Evolutionary conservation across 805 yeast genomes (phyloP).

Genomic region (Candida maris): DNA sequence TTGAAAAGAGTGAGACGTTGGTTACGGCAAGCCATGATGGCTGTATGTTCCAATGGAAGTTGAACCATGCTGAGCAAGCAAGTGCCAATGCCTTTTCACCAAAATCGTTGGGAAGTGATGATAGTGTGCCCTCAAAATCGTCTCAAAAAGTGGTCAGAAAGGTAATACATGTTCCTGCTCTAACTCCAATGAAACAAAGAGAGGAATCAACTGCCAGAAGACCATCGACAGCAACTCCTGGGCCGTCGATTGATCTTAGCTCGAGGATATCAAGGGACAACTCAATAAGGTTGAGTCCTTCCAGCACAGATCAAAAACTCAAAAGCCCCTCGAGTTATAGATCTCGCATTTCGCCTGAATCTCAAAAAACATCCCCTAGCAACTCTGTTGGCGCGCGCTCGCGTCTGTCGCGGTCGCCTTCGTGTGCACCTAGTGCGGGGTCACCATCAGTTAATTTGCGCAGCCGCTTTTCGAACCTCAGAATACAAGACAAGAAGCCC

Average conservation of each 20-base stretch:
- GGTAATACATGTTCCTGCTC: conserved; percentile 15
- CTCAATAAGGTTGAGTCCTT: conserved; percentile 1
- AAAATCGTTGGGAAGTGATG: conserved; percentile 4
- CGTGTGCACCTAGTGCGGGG: conserved; percentile 5
- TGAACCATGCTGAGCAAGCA: conserved; percentile 4
- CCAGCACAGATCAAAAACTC: conserved; percentile 6
- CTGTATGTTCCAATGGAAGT: conserved; percentile 49
- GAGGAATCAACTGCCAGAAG: conserved; percentile 4
- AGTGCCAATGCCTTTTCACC: conserved; percentile 12
- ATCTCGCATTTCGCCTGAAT: conserved; percentile 10
- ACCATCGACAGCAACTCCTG: conserved; percentile 8
- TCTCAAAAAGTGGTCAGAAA: conserved; percentile 25
- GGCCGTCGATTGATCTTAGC: not conserved
- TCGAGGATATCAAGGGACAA: not conserved
- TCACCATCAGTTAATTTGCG: conserved; percentile 11
- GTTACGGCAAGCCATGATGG: conserved; percentile 51
- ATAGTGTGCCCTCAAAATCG: conserved; percentile 2
- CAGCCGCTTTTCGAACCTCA: conserved; percentile 13
- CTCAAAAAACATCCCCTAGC: conserved; percentile 8
- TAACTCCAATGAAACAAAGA: conserved; percentile 12
- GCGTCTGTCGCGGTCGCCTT: conserved; percentile 9
- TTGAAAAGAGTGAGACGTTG: conserved; percentile 18
- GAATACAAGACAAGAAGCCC: conserved; percentile 5
- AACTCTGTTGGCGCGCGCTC: conserved; percentile 8
- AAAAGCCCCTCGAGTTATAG: conserved; percentile 4